Evolutionary conservation across 192 early-diverging fungal genomes (phyloP).

Genomic region (Fimicolochytrium jonesii): DNA sequence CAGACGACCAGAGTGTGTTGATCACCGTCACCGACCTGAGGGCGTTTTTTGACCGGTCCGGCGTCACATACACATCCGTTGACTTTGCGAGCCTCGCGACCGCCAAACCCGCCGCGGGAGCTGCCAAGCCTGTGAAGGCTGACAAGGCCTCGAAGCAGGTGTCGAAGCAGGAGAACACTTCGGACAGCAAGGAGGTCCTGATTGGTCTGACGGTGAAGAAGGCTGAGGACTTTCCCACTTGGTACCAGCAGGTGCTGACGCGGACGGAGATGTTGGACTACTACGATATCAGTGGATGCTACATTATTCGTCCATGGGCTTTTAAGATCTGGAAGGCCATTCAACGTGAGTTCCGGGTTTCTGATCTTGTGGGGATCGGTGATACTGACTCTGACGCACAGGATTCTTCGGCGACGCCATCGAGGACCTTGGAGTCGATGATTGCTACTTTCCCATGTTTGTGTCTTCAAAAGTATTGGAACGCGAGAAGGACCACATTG

Average conservation of each 20-base stretch:
- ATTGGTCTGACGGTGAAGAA: constrained; percentile 87
- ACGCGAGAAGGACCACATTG: constrained; percentile 98
- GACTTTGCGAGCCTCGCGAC: constrained; percentile 51
- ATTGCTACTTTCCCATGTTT: constrained; percentile 99
- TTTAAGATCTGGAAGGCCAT: constrained; percentile 98
- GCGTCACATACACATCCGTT: constrained; percentile 42
- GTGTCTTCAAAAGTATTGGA: constrained; percentile 83
- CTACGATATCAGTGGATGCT: constrained; percentile 98
- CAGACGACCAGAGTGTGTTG: constrained; percentile 54
- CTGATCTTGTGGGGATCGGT: constrained; percentile 6
- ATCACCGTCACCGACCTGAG: constrained; percentile 52
- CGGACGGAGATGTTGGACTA: constrained; percentile 97
- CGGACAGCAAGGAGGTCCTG: constrained; percentile 54
- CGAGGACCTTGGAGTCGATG: constrained; percentile 88
- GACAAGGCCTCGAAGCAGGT: not conserved
- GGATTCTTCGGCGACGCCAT: constrained; percentile 89
- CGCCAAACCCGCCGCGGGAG: constrained; percentile 42
- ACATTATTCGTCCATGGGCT: constrained; percentile 93
- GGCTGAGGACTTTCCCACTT: constrained; percentile 85
- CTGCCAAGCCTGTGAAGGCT: not conserved
- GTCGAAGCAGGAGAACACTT: constrained; percentile 47
- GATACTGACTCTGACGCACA: constrained; percentile 18
- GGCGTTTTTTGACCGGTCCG: constrained; percentile 51
- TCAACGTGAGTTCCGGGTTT: constrained; percentile 55
- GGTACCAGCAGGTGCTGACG: constrained; percentile 87